Evolutionary conservation across 2,329 filamentous ascomycete species (phyloP).

Genomic region (Claviceps humidiphila): DNA sequence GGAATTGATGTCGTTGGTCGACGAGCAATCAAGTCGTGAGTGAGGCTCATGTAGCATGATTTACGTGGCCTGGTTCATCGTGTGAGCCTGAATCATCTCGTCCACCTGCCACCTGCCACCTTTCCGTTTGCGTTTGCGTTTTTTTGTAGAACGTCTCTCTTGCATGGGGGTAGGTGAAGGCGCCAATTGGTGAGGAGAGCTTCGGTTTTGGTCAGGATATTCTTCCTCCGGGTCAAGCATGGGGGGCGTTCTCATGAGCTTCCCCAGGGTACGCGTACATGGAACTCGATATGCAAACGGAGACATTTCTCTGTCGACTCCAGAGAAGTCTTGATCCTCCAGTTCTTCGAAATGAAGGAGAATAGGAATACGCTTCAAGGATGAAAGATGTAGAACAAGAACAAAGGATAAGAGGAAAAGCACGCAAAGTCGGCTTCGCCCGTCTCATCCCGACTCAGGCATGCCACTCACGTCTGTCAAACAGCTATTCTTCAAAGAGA

Average conservation of each 20-base stretch:
- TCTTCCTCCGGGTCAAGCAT: slow-evolving; percentile 40
- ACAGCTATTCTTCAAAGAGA: slow-evolving; percentile 67
- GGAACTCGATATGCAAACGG: slow-evolving; percentile 79
- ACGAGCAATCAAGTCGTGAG: slow-evolving; percentile 57
- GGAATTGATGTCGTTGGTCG: slow-evolving; percentile 45
- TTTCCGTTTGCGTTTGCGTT: slow-evolving; percentile 36
- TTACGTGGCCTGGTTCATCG: slow-evolving; percentile 54
- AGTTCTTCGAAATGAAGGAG: slow-evolving; percentile 59
- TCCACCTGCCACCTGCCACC: slow-evolving; percentile 36
- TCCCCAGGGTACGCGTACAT: slow-evolving; percentile 63
- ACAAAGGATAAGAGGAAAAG: background rate
- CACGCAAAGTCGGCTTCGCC: slow-evolving; percentile 2
- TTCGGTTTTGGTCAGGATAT: slow-evolving; percentile 36
- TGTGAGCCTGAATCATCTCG: slow-evolving; percentile 80
- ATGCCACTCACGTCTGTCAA: slow-evolving; percentile 34
- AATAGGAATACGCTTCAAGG: slow-evolving; percentile 38
- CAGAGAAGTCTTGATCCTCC: slow-evolving; percentile 60
- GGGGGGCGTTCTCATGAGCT: slow-evolving; percentile 50
- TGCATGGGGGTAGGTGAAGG: slow-evolving; percentile 61
- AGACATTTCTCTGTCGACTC: slow-evolving; percentile 59
- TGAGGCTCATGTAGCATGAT: slow-evolving; percentile 71
- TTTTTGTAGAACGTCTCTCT: slow-evolving; percentile 54
- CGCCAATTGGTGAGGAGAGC: slow-evolving; percentile 57
- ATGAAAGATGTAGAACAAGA: background rate
- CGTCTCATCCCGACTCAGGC: background rate